phyloP scores from a whole-genome alignment of 306 rosid species.

The Luffa acutangula region DNA sequence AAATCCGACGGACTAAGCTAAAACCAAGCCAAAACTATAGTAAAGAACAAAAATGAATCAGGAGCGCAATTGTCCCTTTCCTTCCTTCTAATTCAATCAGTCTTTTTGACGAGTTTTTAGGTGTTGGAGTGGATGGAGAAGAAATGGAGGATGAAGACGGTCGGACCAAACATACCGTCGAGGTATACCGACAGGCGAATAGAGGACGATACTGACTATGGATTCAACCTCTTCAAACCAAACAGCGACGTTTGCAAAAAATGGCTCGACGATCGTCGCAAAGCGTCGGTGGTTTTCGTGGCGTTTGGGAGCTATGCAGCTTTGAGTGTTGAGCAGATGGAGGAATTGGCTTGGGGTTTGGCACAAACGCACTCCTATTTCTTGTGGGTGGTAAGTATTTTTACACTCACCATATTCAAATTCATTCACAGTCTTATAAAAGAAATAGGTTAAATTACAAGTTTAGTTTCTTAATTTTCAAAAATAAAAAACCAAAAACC shows the following conservation, averaged over 20 bases:
- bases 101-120: not conserved
- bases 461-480: too few species aligned
- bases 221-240: not conserved
- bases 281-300: constrained; percentile 11
- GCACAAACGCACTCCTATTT: not conserved
- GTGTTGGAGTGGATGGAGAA: constrained; percentile 10
- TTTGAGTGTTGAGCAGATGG: constrained; percentile 9
- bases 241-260: not conserved
- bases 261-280: constrained; percentile 10
- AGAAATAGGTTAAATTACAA: too few species aligned
- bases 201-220: not conserved
- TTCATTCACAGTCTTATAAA: not conserved
- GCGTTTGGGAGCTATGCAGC: constrained; percentile 17
- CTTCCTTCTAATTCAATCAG: not conserved
- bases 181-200: constrained; percentile 9
- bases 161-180: constrained; percentile 25
- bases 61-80: too few species aligned
- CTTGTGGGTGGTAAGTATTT: constrained; percentile 13
- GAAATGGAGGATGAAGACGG: constrained; percentile 4
- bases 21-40: too few species aligned
- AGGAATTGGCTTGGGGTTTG: constrained; percentile 17
- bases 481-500: too few species aligned
- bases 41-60: too few species aligned
- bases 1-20: too few species aligned
- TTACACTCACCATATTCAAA: not conserved